These are phyloP conservation scores for Mucor indicus DNA, from an alignment of 371 early-diverging fungal species.

Conservation along the genomic window DNA sequence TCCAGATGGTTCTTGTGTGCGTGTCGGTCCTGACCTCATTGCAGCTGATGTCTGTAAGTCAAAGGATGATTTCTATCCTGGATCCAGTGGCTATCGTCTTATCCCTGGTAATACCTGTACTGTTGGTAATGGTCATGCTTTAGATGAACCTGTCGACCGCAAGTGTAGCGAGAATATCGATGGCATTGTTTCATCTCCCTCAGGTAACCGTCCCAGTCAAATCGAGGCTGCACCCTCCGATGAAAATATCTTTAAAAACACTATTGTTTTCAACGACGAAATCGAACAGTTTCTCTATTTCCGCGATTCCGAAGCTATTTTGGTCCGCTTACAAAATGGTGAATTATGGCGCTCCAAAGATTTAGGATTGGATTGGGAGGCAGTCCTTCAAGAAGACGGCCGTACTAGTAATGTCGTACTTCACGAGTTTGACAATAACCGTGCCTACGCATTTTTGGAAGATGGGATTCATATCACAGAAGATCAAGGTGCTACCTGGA, in stretches of 20 bases:
- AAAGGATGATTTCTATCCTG: conserved; percentile 65
- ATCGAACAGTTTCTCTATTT: conserved; percentile 56
- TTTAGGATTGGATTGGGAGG: conserved; percentile 66
- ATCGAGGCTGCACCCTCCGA: conserved; percentile 26
- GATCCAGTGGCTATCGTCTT: conserved; percentile 84
- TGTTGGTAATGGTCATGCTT: conserved; percentile 41
- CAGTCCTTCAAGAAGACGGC: conserved; percentile 38
- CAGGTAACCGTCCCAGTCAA: background rate
- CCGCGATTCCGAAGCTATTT: conserved; percentile 49
- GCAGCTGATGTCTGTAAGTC: conserved; percentile 54
- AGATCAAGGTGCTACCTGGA: conserved; percentile 71
- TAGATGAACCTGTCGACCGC: conserved; percentile 65
- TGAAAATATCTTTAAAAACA: conserved; percentile 32
- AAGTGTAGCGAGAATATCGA: conserved; percentile 51
- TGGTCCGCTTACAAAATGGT: conserved; percentile 54
- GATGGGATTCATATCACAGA: conserved; percentile 58
- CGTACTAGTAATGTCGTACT: conserved; percentile 28
- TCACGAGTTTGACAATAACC: conserved; percentile 56
- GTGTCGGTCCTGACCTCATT: conserved; percentile 51
- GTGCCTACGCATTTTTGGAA: conserved; percentile 64
- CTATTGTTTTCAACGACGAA: conserved; percentile 43
- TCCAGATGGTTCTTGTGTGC: conserved; percentile 53
- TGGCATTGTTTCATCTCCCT: conserved; percentile 9
- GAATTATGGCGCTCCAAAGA: conserved; percentile 64
- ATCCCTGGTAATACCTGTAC: conserved; percentile 80